Conservation (phyloP, 805 yeast species). For the Candida endomychidarum region DNA sequence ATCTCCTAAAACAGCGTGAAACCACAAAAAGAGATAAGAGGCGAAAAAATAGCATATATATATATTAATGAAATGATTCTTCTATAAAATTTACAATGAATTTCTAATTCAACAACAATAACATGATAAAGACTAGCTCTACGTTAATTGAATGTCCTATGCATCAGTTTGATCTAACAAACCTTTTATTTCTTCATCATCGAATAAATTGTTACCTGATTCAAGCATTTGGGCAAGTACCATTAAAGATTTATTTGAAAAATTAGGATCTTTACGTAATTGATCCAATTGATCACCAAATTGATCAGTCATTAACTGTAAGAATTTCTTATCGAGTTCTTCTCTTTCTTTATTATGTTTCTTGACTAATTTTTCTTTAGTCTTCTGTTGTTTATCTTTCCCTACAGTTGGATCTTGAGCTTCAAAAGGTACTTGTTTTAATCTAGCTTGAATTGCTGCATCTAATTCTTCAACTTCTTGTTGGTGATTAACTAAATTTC, state of each 20-base stretch:
- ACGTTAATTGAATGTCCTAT: too few relatives aligned
- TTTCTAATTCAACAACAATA: too few relatives aligned
- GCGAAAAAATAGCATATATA: too few relatives aligned
- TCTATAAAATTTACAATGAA: too few relatives aligned
- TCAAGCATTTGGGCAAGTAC: conserved; percentile 58
- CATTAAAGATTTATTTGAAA: conserved; percentile 54
- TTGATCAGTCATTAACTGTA: conserved; percentile 54
- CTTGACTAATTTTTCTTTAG: conserved; percentile 7
- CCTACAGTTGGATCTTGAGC: not conserved
- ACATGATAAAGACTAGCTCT: not conserved
- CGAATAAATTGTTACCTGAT: conserved; percentile 59
- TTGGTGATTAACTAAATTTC: conserved; percentile 1
- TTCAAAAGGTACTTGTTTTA: conserved; percentile 14
- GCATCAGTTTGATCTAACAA: conserved; percentile 6
- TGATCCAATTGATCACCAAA: conserved; percentile 63
- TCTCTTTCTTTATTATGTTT: conserved; percentile 24
- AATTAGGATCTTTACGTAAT: conserved; percentile 63
- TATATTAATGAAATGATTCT: too few relatives aligned
- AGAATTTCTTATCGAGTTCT: conserved; percentile 49
- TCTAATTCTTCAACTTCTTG: conserved; percentile 13
- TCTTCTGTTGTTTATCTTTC: not conserved
- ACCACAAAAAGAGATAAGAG: too few relatives aligned
- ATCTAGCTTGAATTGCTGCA: conserved; percentile 15
- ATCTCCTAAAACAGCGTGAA: too few relatives aligned
- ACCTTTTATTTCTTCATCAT: conserved; percentile 37